Evolutionary conservation across 148 eudicot genomes (phyloP).

Genomic region (Beta vulgaris): DNA sequence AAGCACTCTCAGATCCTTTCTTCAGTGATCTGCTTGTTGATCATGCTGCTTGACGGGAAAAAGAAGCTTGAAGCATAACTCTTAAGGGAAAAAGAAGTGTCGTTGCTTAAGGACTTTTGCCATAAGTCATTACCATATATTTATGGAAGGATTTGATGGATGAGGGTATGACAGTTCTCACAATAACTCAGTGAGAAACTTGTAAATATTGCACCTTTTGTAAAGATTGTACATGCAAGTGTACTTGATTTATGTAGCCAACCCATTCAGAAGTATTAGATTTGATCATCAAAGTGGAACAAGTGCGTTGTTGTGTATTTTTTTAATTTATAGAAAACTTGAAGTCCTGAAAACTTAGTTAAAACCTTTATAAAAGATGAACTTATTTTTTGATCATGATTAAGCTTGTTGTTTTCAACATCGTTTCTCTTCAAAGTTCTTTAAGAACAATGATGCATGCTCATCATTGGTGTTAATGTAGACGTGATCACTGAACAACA

Average conservation of each 20-base stretch:
- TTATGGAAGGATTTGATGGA: neutral
- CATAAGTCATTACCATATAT: neutral
- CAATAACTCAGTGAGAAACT: constrained; percentile 13
- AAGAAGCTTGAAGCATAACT: neutral
- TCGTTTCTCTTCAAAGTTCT: too few species aligned
- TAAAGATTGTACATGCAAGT: neutral
- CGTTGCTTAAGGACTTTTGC: constrained; percentile 13
- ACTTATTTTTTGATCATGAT: too few species aligned
- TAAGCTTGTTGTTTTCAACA: too few species aligned
- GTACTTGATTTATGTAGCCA: neutral
- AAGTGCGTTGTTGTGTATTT: too few species aligned
- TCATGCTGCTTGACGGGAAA: constrained; percentile 21
- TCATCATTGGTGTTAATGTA: too few species aligned
- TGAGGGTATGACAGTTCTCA: constrained; percentile 2
- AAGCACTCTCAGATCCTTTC: constrained; percentile 65
- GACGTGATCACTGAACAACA: too few species aligned
- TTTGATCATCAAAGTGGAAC: neutral
- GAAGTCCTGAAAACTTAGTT: too few species aligned
- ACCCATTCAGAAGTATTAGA: too few species aligned
- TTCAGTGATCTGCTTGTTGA: constrained; percentile 49
- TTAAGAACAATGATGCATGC: neutral
- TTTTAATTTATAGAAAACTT: too few species aligned
- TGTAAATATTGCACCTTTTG: neutral
- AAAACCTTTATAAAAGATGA: too few species aligned
- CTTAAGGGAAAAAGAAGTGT: neutral